A percentile compares a stretch with the other conserved stretches of the same genome.
phyloP scores from a whole-genome alignment of 176 grass and related monocot species.

The Musa itinerans region DNA sequence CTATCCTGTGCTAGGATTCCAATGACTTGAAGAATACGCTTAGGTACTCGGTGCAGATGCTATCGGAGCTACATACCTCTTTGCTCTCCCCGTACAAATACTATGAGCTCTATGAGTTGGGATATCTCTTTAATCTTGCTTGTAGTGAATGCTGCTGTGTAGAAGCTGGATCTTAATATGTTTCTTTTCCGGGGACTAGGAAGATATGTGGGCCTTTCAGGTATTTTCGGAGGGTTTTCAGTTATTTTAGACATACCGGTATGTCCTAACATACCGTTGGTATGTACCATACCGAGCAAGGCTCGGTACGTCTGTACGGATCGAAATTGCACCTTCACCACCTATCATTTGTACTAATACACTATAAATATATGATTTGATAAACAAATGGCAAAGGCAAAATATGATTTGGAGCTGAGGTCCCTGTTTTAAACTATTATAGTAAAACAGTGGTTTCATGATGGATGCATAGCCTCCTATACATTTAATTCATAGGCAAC shows the following conservation, averaged over 20 bases:
- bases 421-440: no score
- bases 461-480: no score
- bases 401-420: neutral
- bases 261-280: no score
- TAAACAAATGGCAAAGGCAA: neutral
- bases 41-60: constrained; percentile 94
- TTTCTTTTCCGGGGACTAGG: constrained; percentile 1
- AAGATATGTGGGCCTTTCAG: constrained; percentile 76
- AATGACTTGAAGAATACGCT: constrained; percentile 90
- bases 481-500: no score
- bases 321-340: no score
- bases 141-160: neutral
- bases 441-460: no score
- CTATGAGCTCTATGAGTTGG: constrained; percentile 71
- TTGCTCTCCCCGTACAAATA: constrained; percentile 82
- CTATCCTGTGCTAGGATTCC: constrained; percentile 40
- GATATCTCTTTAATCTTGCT: neutral
- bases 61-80: constrained; percentile 81
- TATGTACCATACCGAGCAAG: no score
- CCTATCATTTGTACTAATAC: no score
- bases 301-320: no score
- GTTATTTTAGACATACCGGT: no score
- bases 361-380: neutral
- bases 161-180: constrained; percentile 12
- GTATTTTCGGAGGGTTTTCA: no score